These are phyloP conservation scores for Umbelopsis ramanniana DNA, from an alignment of 192 early-diverging fungal genomes.

Conservation along the genomic window DNA sequence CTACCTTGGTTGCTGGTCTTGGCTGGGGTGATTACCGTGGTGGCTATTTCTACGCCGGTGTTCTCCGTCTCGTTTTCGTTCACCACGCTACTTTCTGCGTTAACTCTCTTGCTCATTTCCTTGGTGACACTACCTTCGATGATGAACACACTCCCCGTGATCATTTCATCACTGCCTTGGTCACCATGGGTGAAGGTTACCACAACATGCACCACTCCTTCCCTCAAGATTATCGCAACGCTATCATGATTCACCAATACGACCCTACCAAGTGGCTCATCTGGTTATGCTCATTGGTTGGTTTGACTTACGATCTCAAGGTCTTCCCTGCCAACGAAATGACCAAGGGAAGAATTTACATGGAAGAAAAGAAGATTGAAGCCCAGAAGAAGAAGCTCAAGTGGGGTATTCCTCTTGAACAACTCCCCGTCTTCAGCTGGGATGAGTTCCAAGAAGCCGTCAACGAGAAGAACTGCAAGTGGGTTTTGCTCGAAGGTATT, in stretches of 20 bases:
- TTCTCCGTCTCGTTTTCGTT: slow-evolving; percentile 74
- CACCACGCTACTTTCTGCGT: slow-evolving; percentile 92
- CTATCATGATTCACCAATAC: slow-evolving; percentile 76
- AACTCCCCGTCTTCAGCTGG: slow-evolving; percentile 72
- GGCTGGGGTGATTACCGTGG: slow-evolving; percentile 83
- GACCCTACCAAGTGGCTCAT: slow-evolving; percentile 91
- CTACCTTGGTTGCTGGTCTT: slow-evolving; percentile 84
- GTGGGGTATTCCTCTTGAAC: slow-evolving; percentile 73
- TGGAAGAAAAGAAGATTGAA: slow-evolving; percentile 80
- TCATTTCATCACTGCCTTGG: slow-evolving; percentile 79
- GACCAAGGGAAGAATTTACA: slow-evolving; percentile 74
- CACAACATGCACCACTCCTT: slow-evolving; percentile 92
- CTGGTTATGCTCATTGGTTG: slow-evolving; percentile 53
- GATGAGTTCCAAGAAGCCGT: slow-evolving; percentile 69
- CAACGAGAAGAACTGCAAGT: slow-evolving; percentile 69
- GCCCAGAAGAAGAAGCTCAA: slow-evolving; percentile 61
- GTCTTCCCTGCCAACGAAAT: slow-evolving; percentile 82
- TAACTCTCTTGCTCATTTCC: slow-evolving; percentile 80
- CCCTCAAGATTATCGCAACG: slow-evolving; percentile 87
- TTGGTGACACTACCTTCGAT: slow-evolving; percentile 78
- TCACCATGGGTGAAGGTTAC: slow-evolving; percentile 82
- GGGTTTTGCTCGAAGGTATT: slow-evolving; percentile 83
- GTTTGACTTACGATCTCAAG: slow-evolving; percentile 74
- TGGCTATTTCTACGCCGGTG: slow-evolving; percentile 79
- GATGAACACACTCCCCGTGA: slow-evolving; percentile 83